Percentiles rank a stretch among this genome's conserved stretches.
These are phyloP conservation scores for Tripterygium wilfordii DNA, from an alignment of 177 flowering plant genomes.

Conservation along the genomic window DNA sequence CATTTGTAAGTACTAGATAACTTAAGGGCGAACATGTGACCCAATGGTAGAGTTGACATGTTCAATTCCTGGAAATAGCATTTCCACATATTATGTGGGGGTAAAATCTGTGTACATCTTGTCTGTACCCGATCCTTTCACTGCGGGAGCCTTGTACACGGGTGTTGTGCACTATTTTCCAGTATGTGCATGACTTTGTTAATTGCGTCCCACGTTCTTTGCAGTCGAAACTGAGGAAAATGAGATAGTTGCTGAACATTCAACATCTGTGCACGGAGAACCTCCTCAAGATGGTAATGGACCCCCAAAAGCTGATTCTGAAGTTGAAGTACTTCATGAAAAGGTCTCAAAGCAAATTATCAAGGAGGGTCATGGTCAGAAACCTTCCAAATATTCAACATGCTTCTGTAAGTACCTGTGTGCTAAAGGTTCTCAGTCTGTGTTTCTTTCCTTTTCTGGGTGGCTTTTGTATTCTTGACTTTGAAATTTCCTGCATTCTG, in stretches of 20 bases:
- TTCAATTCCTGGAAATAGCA: no score
- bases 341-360: slow-evolving; percentile 80
- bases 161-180: no score
- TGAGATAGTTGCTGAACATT: slow-evolving; percentile 53
- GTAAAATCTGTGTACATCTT: no score
- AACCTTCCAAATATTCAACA: slow-evolving; percentile 63
- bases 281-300: slow-evolving; percentile 47
- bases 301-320: slow-evolving; percentile 67
- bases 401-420: slow-evolving; percentile 54
- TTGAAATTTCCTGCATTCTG: no score
- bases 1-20: no score
- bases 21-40: no score
- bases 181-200: no score
- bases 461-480: no score
- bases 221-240: slow-evolving; percentile 39
- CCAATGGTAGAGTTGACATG: no score
- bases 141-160: no score
- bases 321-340: slow-evolving; percentile 64
- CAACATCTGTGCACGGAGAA: slow-evolving; percentile 53
- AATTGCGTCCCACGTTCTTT: not conserved
- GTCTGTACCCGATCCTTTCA: no score
- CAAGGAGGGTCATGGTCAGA: slow-evolving; percentile 82
- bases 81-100: no score
- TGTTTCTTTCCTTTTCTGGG: not conserved
- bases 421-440: not conserved